A percentile compares a stretch with the other conserved stretches of the same genome.
phyloP scores from a whole-genome alignment of 192 early-diverging fungal genomes.

The Coemansia javaensis region DNA sequence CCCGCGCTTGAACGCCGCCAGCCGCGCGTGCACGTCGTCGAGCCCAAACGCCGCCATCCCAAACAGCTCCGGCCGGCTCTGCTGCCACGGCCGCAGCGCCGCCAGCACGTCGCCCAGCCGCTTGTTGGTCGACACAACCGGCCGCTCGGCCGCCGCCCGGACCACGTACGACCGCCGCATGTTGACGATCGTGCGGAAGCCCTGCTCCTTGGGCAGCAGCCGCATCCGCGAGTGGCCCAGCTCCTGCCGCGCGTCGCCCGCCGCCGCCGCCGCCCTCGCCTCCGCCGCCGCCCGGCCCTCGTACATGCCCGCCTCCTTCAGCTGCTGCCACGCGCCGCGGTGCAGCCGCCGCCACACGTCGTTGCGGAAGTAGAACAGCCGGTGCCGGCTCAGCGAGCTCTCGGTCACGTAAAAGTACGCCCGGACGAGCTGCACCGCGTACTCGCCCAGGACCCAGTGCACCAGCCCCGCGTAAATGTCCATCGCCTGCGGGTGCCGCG shows the following conservation, averaged over 20 bases:
- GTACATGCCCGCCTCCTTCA: conserved; percentile 41
- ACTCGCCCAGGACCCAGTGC: conserved; percentile 61
- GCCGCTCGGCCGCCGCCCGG: conserved; percentile 9
- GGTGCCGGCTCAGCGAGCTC: conserved; percentile 56
- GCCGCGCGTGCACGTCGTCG: conserved; percentile 43
- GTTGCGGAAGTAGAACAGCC: conserved; percentile 72
- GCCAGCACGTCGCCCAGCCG: conserved; percentile 22
- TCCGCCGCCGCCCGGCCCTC: not conserved
- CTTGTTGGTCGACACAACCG: conserved; percentile 9
- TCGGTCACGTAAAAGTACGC: conserved; percentile 81
- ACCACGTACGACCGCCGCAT: conserved; percentile 35
- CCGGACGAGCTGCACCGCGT: conserved; percentile 58
- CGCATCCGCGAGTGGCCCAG: conserved; percentile 64
- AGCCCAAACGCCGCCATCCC: conserved; percentile 45
- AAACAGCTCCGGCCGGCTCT: conserved; percentile 15
- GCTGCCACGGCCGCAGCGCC: conserved; percentile 15
- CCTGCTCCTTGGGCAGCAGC: conserved; percentile 73
- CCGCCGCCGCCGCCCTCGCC: not conserved
- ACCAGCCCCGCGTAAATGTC: conserved; percentile 60
- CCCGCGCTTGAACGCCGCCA: conserved; percentile 38
- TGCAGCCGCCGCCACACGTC: conserved; percentile 65
- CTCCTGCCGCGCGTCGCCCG: not conserved
- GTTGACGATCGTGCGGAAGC: conserved; percentile 78
- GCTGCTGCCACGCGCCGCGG: conserved; percentile 36
- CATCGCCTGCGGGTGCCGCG: not conserved